Conservation (phyloP, 2,329 filamentous ascomycete species). For the Colletotrichum sp. region DNA sequence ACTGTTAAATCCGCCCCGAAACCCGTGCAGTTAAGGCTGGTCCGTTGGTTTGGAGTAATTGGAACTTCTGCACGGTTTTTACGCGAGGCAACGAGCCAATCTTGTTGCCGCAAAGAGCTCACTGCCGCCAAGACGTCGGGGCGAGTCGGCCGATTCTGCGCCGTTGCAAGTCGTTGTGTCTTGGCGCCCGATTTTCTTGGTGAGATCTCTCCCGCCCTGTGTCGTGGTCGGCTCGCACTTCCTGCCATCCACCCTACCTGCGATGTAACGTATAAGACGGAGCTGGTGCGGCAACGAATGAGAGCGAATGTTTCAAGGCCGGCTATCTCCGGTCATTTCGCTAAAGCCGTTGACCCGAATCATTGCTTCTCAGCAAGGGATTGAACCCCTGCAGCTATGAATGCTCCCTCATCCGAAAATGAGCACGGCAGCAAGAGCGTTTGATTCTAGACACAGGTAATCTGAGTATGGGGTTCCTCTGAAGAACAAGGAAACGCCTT, state of each 20-base stretch:
- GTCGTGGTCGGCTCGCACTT: neutral
- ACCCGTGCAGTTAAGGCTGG: neutral
- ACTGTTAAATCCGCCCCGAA: slow-evolving; percentile 4
- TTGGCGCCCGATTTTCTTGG: neutral
- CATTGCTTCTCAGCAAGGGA: neutral
- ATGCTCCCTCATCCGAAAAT: neutral
- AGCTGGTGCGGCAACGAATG: neutral
- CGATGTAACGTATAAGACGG: neutral
- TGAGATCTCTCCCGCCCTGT: neutral
- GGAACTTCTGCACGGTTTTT: neutral
- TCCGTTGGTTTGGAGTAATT: neutral
- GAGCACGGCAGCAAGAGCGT: neutral
- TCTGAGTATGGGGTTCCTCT: neutral
- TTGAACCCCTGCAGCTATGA: neutral
- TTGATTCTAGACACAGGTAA: neutral
- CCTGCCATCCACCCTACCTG: neutral
- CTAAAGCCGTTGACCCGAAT: neutral
- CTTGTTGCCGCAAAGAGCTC: neutral
- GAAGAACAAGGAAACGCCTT: neutral
- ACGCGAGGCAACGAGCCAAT: neutral
- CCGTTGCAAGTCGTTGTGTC: neutral
- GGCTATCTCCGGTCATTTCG: neutral
- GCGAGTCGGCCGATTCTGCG: neutral
- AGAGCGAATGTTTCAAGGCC: neutral
- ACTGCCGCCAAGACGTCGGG: neutral